A percentile compares a stretch with the other conserved stretches of the same genome.
Evolutionary conservation across 345 rosid genomes (phyloP).

Genomic region (Gynandropsis gynandra): DNA sequence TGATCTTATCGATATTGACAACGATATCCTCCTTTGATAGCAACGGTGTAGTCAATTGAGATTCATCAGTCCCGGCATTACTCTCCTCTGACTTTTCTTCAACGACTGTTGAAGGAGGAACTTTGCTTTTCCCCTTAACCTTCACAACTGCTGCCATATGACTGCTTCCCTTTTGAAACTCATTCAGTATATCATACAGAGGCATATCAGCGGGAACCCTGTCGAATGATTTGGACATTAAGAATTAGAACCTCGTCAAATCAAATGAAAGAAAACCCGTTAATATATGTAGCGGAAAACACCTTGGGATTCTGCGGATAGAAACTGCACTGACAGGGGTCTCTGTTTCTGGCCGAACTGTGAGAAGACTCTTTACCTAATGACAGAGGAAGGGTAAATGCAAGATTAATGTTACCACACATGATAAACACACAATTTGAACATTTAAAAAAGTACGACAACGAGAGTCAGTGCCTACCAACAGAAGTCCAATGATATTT

Average conservation of each 20-base stretch:
- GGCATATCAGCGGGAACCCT: constrained; percentile 99
- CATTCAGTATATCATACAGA: constrained; percentile 84
- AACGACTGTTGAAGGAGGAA: constrained; percentile 27
- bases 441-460: background rate
- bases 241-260: background rate
- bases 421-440: constrained; percentile 3
- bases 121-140: constrained; percentile 52
- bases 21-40: constrained; percentile 48
- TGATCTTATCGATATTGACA: constrained; percentile 55
- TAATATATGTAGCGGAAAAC: background rate
- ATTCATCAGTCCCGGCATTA: constrained; percentile 25
- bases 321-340: constrained; percentile 86
- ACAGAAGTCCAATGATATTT: constrained; percentile 86
- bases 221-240: constrained; percentile 17
- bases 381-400: constrained; percentile 7
- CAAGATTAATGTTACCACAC: constrained; percentile 3
- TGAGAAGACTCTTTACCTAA: constrained; percentile 92
- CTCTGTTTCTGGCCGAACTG: constrained; percentile 93
- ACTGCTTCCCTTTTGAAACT: constrained; percentile 99
- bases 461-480: constrained; percentile 38
- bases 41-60: constrained; percentile 56
- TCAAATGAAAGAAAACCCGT: background rate
- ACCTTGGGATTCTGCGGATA: constrained; percentile 94
- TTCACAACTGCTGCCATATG: constrained; percentile 99
- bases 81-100: constrained; percentile 40